phyloP scores from a whole-genome alignment of 306 rosid genomes.

The Cucumis melo region DNA sequence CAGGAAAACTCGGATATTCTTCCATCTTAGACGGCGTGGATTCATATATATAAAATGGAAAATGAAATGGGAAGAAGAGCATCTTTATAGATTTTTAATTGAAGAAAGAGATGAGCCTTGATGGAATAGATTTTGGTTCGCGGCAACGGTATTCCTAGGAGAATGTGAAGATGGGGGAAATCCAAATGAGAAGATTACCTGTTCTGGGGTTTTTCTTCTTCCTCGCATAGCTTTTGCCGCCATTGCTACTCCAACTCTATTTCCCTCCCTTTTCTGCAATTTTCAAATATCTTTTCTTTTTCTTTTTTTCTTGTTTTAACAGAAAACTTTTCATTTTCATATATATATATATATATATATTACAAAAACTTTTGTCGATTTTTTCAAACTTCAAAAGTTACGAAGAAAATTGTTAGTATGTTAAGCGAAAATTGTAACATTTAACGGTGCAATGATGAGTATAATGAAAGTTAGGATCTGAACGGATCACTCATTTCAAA shows the following conservation, averaged over 20 bases:
- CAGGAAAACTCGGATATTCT: not conserved
- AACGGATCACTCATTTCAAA: not conserved
- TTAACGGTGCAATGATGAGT: too few species aligned
- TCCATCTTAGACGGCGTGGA: not conserved
- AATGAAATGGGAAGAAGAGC: not conserved
- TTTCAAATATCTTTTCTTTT: not conserved
- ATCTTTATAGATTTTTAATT: not conserved
- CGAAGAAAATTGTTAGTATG: too few species aligned
- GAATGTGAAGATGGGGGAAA: not conserved
- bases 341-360: too few species aligned
- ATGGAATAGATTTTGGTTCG: constrained; percentile 11
- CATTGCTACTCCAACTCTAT: not conserved
- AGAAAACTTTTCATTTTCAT: too few species aligned
- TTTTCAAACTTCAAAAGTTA: too few species aligned
- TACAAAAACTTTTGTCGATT: too few species aligned
- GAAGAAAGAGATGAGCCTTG: constrained; percentile 41
- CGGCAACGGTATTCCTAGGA: not conserved
- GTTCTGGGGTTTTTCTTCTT: not conserved
- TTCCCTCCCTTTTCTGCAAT: not conserved
- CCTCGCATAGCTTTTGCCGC: not conserved
- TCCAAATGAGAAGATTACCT: not conserved
- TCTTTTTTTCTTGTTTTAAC: not conserved
- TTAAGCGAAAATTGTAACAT: too few species aligned
- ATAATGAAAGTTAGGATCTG: too few species aligned
- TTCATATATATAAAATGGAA: constrained; percentile 4